Evolutionary conservation across 2,329 filamentous ascomycete species (phyloP).

Genomic region (Neopestalotiopsis clavispora): DNA sequence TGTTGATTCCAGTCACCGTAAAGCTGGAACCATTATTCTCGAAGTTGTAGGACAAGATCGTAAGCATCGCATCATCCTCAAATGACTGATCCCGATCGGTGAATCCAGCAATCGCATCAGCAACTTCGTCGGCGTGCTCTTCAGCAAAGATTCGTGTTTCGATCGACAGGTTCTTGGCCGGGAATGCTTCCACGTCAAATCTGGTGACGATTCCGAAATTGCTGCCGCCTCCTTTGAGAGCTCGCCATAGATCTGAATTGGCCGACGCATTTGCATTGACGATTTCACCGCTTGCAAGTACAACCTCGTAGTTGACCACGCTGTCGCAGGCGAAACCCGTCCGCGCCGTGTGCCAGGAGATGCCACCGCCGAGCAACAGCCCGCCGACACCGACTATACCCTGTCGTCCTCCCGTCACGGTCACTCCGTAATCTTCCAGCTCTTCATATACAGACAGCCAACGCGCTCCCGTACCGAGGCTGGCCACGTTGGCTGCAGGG

Average conservation of each 20-base stretch:
- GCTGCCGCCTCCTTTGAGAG: constrained; percentile 51
- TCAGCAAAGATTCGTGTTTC: background rate
- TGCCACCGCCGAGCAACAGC: constrained; percentile 26
- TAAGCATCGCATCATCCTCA: background rate
- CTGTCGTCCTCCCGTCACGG: constrained; percentile 19
- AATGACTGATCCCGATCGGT: constrained; percentile 22
- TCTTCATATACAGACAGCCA: constrained; percentile 34
- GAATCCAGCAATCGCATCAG: constrained; percentile 25
- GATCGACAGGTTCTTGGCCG: constrained; percentile 3
- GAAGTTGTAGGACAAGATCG: background rate
- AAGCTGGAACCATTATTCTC: background rate
- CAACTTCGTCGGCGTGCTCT: background rate
- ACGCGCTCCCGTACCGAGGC: background rate
- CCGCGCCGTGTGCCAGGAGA: constrained; percentile 17
- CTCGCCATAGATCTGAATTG: constrained; percentile 49
- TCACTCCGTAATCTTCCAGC: constrained; percentile 23
- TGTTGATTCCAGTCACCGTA: background rate
- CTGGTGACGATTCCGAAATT: constrained; percentile 51
- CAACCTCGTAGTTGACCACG: constrained; percentile 46
- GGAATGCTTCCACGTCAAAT: constrained; percentile 39
- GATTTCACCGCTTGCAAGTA: constrained; percentile 46
- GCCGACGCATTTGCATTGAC: constrained; percentile 37
- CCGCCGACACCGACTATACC: constrained; percentile 26
- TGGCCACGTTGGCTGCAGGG: background rate
- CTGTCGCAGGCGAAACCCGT: constrained; percentile 40